phyloP scores from a whole-genome alignment of 768 basidiomycete species.

The Leccinellum albellum region DNA sequence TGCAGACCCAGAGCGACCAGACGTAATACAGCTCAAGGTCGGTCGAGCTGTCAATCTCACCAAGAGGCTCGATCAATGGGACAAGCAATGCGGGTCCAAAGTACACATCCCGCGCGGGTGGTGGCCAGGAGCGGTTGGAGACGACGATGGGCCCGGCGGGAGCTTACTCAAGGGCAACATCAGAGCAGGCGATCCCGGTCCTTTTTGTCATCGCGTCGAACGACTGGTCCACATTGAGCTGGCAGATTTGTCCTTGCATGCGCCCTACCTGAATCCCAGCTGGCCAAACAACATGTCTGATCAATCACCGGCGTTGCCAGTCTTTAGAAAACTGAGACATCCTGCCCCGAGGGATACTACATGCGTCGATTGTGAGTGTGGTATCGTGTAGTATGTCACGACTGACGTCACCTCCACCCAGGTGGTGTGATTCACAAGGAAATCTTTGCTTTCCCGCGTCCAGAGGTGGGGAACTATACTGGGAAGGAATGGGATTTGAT shows the following conservation, averaged over 20 bases:
- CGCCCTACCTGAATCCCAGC: constrained; percentile 54
- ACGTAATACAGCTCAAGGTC: constrained; percentile 66
- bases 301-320: not conserved
- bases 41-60: constrained; percentile 72
- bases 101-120: constrained; percentile 70
- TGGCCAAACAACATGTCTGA: constrained; percentile 41
- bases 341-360: constrained; percentile 14
- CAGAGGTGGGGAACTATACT: constrained; percentile 47
- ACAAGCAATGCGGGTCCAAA: constrained; percentile 75
- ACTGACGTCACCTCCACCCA: constrained; percentile 20
- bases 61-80: constrained; percentile 75
- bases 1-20: constrained; percentile 31
- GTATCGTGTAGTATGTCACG: not conserved
- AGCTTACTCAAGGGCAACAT: constrained; percentile 67
- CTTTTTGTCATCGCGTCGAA: constrained; percentile 73
- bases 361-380: constrained; percentile 45
- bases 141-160: constrained; percentile 31
- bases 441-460: constrained; percentile 70
- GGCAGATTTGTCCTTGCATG: constrained; percentile 57
- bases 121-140: constrained; percentile 58
- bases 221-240: constrained; percentile 79
- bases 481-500: constrained; percentile 72
- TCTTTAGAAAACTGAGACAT: no score
- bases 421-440: constrained; percentile 67
- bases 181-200: constrained; percentile 54